Conservation (phyloP, 2,329 filamentous ascomycete genomes). For the Ceratocystis diversiconidia region DNA sequence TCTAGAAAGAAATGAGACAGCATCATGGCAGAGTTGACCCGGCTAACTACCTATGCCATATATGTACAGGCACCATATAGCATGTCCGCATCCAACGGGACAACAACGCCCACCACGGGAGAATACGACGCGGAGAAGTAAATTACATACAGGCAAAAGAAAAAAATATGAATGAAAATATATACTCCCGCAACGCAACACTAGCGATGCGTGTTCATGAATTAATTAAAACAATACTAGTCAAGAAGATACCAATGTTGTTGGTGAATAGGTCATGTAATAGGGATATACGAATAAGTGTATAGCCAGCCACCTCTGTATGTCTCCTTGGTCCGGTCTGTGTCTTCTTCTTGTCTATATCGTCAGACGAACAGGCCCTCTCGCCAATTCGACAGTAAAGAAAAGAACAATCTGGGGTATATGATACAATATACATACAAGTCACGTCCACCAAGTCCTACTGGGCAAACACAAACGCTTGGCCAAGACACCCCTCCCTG, state of each 20-base stretch:
- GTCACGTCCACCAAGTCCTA: neutral
- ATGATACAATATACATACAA: neutral
- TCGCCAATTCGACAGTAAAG: conserved; percentile 2
- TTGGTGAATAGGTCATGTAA: neutral
- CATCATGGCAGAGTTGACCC: no score
- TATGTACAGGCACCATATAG: conserved; percentile 50
- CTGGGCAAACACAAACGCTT: neutral
- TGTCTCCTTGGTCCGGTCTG: neutral
- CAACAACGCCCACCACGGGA: conserved; percentile 41
- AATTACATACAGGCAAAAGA: neutral
- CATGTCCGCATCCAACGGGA: conserved; percentile 51
- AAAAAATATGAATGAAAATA: neutral
- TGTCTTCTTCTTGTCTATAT: no score
- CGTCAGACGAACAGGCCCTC: no score
- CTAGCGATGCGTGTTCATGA: neutral
- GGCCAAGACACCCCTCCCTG: no score
- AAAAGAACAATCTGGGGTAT: conserved; percentile 13
- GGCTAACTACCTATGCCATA: neutral
- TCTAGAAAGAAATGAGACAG: no score
- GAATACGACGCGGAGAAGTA: conserved; percentile 25
- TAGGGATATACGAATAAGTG: neutral
- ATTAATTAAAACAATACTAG: neutral
- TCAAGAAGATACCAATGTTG: neutral
- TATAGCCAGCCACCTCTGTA: neutral
- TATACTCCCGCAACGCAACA: neutral